Conservation (phyloP, 192 early-diverging fungal species). For the Coemansia sp. region DNA sequence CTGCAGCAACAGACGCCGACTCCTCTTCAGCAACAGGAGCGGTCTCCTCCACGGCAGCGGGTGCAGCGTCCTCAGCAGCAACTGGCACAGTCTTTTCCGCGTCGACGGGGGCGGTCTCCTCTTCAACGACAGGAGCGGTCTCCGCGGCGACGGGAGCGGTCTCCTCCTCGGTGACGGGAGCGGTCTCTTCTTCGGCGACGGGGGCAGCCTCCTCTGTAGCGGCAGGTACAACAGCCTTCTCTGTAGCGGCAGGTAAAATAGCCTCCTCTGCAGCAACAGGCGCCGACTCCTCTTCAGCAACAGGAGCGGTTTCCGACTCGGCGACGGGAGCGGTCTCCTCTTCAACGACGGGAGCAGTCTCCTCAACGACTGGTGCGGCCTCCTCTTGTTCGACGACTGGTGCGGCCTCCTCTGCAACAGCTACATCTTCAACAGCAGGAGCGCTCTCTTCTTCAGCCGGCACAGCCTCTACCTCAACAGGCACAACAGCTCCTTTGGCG, state of each 20-base stretch:
- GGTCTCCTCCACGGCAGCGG: background rate
- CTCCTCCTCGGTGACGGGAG: conserved; percentile 10
- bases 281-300: conserved; percentile 9
- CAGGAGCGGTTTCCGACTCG: background rate
- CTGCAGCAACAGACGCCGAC: too few relatives aligned
- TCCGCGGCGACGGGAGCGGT: conserved; percentile 3
- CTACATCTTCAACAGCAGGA: background rate
- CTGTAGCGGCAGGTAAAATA: background rate
- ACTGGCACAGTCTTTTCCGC: background rate
- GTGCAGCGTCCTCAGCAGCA: background rate
- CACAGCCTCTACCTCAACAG: conserved; percentile 1
- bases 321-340: conserved; percentile 1
- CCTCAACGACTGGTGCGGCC: background rate
- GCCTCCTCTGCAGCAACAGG: background rate
- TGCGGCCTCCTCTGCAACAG: conserved; percentile 22
- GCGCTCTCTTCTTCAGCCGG: background rate
- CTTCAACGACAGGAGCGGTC: conserved; percentile 3
- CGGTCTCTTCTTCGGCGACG: background rate
- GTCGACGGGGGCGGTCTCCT: background rate
- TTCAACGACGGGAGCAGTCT: background rate
- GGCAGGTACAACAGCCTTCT: background rate
- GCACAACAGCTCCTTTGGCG: background rate
- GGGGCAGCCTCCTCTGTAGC: background rate
- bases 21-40: conserved; percentile 5
- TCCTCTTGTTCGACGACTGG: background rate